Evolutionary conservation across 1,284 basidiomycete species (phyloP), one percentile per base, ranked within the genome.

Genomic region (Cryptococcus sp.): DNA sequence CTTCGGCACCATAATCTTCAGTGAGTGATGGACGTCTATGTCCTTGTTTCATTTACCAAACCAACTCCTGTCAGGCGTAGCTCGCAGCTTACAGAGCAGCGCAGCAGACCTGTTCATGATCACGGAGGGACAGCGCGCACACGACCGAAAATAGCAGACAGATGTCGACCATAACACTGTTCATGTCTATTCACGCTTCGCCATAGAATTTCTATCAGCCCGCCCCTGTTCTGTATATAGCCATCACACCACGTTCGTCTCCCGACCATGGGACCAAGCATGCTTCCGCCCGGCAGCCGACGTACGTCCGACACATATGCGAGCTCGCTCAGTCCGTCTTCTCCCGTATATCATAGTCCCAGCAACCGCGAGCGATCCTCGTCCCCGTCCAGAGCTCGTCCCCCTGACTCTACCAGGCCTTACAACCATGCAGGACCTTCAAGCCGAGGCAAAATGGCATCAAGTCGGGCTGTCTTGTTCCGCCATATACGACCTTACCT

Each of bases 401-500:
- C 49, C 4, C n/a, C 47, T 17, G 57, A 58, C 19, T 50, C 50
- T 39, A 13, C 46, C 4, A 50, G 46, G 25, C 45, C 47, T 19
- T 45, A 39, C 39, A 45, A 22, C 35, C 35, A 47, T 30, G 23
- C 41, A 50, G 19, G 47, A 15, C 47, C 52, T n/a, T 25, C 17
- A 25, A 30, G 8, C 30, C 27, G n/a, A n/a, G n/a, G 17, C 27
- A 38, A 40, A n/a, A 16, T 22, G 30, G 30, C 49, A 17, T n/a
- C n/a, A 11, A n/a, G 30, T 30, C 46, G 55, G 22, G 17, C 23
- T 17, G 49, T 49, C 22, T 40, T 61, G 30, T 25, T 49, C 7
- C 47, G 60, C 8, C 45, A 57, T 46, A 30, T 61, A 20, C 39
- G 55, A 20, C 58, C 54, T 17, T 60, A 23, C 45, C 25, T 69